Conservation (phyloP, 768 basidiomycete species). For the Postia placenta region DNA sequence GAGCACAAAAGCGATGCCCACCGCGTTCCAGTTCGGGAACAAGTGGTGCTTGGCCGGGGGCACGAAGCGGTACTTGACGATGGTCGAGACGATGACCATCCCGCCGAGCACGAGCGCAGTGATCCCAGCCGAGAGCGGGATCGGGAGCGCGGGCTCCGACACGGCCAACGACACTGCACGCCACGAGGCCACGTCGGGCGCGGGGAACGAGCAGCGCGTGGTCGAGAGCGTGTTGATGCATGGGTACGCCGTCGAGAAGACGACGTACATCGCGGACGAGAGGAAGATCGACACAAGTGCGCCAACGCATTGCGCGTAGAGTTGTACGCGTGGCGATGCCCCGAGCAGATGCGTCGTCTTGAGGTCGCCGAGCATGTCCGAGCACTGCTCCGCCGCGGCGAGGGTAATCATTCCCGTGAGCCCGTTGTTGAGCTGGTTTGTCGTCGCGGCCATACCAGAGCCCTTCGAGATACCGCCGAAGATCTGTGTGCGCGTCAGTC, state of each 20-base stretch:
- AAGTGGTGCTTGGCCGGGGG: conserved; percentile 6
- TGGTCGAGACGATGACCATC: conserved; percentile 8
- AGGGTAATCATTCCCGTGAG: conserved; percentile 18
- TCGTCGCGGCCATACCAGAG: conserved; percentile 3
- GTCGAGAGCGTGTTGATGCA: conserved; percentile 18
- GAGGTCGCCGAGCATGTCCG: conserved; percentile 20
- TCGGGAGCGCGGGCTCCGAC: conserved; percentile 12
- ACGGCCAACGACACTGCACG: conserved; percentile 17
- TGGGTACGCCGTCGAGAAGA: conserved; percentile 17
- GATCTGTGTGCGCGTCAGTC: conserved; percentile 2
- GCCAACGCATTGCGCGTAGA: conserved; percentile 20
- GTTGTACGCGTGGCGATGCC: conserved; percentile 20
- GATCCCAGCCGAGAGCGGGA: conserved; percentile 14
- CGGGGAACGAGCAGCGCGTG: conserved; percentile 17
- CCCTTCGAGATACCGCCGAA: conserved; percentile 19
- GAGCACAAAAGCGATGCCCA: conserved; percentile 19
- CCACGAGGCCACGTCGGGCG: conserved; percentile 18
- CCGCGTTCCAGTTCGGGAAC: conserved; percentile 20
- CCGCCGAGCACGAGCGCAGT: conserved; percentile 14
- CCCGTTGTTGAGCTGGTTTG: conserved; percentile 17
- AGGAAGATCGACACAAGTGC: conserved; percentile 23
- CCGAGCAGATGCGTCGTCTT: conserved; percentile 20
- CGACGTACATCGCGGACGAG: conserved; percentile 17
- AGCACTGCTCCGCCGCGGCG: conserved; percentile 17
- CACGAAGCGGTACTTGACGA: conserved; percentile 14